Evolutionary conservation across 176 grass and related monocot genomes (phyloP), one percentile per base, ranked within the genome.

Genomic region (Cocos nucifera): DNA sequence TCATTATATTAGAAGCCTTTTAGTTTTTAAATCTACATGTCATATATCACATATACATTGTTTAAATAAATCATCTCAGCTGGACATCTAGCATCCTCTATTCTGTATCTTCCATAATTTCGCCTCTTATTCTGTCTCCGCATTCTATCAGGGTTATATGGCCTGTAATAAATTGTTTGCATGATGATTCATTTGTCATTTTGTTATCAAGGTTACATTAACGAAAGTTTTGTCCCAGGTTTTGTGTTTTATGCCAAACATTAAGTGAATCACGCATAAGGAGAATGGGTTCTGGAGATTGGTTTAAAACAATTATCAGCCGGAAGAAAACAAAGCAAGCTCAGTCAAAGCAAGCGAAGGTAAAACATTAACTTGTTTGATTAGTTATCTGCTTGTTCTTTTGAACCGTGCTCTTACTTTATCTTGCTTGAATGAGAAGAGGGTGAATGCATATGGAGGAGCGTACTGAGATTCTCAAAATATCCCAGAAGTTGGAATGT

Each of bases 261-360:
- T 12, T 14, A 44, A 12, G 35, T 48, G 61, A n/a, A 56, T 15
- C 62, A 63, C 57, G 72, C 57, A 51, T 73, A 39, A 55, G 65
- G 60, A 62, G 69, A 70, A 97, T 97, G 93, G 87, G 87, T 22
- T 88, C 93, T 0, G 81, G 93, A 53, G 87, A 80, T 67, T 97
- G 92, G 92, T 75, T 97, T 65, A 97, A 83, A 69, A 97, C 81
- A 53, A 84, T 97, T 70, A 85, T 97, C 65, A 52, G 76, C 56
- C 79, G 84, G 80, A 97, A 91, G 79, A 91, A 80, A 78, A 61
- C 82, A 17, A 89, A 81, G 66, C 48, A 72, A 51, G 70, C 29
- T 3, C 69, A 69, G 70, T 95, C 79, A 77, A 82, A 81, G 57
- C 72, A 77, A 49, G 66, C 64, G 77, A 86, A 85, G 82, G 82